phyloP scores from a whole-genome alignment of 176 grass and related monocot species.

The Microstegium vimineum region DNA sequence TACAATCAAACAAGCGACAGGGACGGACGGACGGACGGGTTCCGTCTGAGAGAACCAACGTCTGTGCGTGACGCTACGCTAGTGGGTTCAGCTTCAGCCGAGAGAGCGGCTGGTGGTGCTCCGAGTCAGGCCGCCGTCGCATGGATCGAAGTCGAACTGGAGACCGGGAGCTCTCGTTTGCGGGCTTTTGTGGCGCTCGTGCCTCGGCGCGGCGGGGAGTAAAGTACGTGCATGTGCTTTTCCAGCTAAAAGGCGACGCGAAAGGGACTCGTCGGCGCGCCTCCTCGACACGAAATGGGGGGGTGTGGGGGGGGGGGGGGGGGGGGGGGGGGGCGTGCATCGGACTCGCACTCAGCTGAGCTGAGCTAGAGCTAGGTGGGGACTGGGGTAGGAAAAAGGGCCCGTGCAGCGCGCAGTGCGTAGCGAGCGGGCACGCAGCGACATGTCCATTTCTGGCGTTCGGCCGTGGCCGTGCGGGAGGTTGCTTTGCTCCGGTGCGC shows the following conservation, averaged over 20 bases:
- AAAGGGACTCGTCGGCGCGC: constrained; percentile 5
- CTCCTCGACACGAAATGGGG: neutral
- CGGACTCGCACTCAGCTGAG: constrained; percentile 38
- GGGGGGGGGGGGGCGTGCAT: too few relatives aligned
- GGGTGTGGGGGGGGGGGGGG: too few relatives aligned
- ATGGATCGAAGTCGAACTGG: neutral
- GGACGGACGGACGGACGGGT: neutral
- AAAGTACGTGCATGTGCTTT: neutral
- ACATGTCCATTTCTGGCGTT: neutral
- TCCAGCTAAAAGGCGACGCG: neutral
- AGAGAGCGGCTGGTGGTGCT: neutral
- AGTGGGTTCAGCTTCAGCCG: neutral
- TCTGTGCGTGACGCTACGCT: neutral
- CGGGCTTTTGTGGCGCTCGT: neutral
- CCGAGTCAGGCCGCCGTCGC: neutral
- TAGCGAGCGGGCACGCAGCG: constrained; percentile 2
- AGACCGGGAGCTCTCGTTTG: too few relatives aligned
- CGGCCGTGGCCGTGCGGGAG: neutral
- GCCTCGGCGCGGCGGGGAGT: neutral
- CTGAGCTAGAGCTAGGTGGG: neutral
- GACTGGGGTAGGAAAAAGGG: neutral
- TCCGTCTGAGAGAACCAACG: neutral
- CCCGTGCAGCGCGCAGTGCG: neutral
- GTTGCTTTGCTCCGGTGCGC: constrained; percentile 15
- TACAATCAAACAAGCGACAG: neutral